These are phyloP conservation scores for Amanita inopinata DNA, from an alignment of 768 basidiomycete species.

Conservation along the genomic window DNA sequence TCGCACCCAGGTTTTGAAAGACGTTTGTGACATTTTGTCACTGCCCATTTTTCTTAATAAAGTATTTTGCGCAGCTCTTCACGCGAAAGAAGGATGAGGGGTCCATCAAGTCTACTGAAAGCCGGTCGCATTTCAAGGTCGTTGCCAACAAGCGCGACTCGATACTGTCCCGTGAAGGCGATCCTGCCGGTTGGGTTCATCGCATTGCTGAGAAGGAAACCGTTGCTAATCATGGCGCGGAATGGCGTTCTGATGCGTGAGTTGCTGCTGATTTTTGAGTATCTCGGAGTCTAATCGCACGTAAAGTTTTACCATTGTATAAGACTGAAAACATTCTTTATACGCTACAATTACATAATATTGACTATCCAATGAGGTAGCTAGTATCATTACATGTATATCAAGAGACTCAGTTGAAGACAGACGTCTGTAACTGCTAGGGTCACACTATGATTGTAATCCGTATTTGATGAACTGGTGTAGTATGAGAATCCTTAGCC, in stretches of 20 bases:
- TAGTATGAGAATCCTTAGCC: too few species aligned
- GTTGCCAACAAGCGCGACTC: constrained; percentile 64
- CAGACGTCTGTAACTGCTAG: too few species aligned
- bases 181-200: constrained; percentile 67
- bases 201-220: constrained; percentile 36
- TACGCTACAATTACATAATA: too few species aligned
- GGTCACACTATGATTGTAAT: too few species aligned
- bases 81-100: constrained; percentile 40
- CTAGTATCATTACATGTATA: too few species aligned
- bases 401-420: too few species aligned
- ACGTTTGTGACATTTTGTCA: constrained; percentile 27
- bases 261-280: constrained; percentile 4
- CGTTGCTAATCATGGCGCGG: constrained; percentile 19
- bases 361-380: too few species aligned
- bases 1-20: constrained; percentile 43
- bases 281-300: background rate
- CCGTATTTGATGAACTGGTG: too few species aligned
- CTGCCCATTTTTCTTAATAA: constrained; percentile 1
- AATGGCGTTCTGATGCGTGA: constrained; percentile 37
- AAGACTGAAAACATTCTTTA: background rate
- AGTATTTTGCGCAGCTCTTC: constrained; percentile 35
- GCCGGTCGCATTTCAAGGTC: constrained; percentile 67
- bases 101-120: constrained; percentile 16
- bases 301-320: background rate
- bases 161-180: constrained; percentile 51